Base-by-base conservation (phyloP, 805 yeast species). In the Ogataea sp. region DNA sequence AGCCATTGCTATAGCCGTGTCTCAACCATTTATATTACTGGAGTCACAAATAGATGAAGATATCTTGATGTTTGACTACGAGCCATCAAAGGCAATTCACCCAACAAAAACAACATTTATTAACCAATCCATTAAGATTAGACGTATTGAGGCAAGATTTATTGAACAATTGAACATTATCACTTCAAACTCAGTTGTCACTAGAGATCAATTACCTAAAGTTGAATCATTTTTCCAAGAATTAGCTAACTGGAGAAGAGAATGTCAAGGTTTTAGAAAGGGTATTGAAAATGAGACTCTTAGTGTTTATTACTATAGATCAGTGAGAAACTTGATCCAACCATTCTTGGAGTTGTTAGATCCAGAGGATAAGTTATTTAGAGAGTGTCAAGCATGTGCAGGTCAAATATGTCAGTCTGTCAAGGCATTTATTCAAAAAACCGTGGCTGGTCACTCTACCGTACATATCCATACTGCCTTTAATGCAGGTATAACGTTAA, bases 321-420 rank as follows among this genome's bases (percentile, higher is more conserved):
- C 83, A 1, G 78, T 79, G 6, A 60, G 86, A 43, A 56, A 75
- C 36, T 55, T 79, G 43, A 69, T 79, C 39, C 84, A 78, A 50
- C 86, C 86, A 10, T 79, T 74, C 52, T 51, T 79, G 41, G 84
- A 78, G 49, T 56, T 76, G 6, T 56, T 79, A 48, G 75, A 74
- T 42, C 83, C 84, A 5, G 74, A 71, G 49, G 79, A 76, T 52
- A 63, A 73, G 35, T 57, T 79, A 24, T 78, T 79, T 52, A 65
- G 70, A 38, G 83, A 78, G 54, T 79, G 85, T 53, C 84, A 78
- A 51, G 80, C 80, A 2, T 83, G 83, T 20, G 83, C 84, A 1
- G 85, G 84, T 21, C 81, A 77, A 52, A 73, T 79, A 30, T 78
- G 84, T 50, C 82, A 75, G 46, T 61, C 78, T 20, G 75, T 77